Conservation (phyloP, 2,329 filamentous ascomycete species). For the Pseudopithomyces chartarum region DNA sequence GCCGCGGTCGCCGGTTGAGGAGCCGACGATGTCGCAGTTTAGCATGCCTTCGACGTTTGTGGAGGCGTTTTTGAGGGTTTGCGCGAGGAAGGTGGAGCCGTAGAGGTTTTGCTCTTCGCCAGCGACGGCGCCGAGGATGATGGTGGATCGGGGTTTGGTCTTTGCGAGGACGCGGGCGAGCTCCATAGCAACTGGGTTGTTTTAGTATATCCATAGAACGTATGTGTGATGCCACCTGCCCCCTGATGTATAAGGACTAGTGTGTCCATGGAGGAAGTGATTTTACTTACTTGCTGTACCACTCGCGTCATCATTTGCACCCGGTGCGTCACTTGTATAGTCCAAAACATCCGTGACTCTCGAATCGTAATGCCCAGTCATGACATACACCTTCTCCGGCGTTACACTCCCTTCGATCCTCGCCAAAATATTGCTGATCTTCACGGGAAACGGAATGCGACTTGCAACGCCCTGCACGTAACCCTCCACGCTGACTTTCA, state of each 20-base stretch:
- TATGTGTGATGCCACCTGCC: no score
- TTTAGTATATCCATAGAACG: no score
- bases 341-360: constrained; percentile 57
- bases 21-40: constrained; percentile 64
- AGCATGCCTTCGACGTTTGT: constrained; percentile 63
- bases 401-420: constrained; percentile 59
- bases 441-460: constrained; percentile 57
- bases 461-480: constrained; percentile 57
- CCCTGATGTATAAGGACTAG: no score
- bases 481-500: constrained; percentile 56
- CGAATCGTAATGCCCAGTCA: constrained; percentile 62
- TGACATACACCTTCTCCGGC: constrained; percentile 51
- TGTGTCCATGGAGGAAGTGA: background rate
- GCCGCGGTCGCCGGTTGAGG: constrained; percentile 52
- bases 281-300: constrained; percentile 52
- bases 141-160: constrained; percentile 55
- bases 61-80: constrained; percentile 57
- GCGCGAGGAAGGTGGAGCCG: constrained; percentile 58
- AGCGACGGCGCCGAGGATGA: constrained; percentile 62
- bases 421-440: constrained; percentile 57
- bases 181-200: constrained; percentile 55
- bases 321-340: constrained; percentile 59
- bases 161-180: constrained; percentile 59
- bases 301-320: constrained; percentile 63
- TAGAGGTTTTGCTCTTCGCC: constrained; percentile 64